phyloP scores from a whole-genome alignment of 805 yeast species.

The Saccharomycopsis oosterbeekiorum region DNA sequence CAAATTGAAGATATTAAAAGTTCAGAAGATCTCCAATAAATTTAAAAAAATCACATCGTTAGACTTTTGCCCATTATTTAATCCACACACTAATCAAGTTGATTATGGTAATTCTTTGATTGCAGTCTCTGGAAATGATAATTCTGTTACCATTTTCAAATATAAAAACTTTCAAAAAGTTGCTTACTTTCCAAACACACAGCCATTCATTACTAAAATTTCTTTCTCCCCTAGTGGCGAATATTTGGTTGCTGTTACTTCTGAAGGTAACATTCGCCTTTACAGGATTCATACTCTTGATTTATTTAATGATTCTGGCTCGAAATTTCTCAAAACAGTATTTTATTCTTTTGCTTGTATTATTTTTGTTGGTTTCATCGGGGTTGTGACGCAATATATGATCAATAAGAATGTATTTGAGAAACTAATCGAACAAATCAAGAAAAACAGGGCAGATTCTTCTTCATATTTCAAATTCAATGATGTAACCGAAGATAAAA shows the following conservation, averaged over 20 bases:
- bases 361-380: conserved; percentile 27
- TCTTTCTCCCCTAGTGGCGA: conserved; percentile 60
- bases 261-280: conserved; percentile 63
- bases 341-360: conserved; percentile 25
- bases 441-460: conserved; percentile 17
- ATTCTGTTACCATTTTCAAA: conserved; percentile 50
- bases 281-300: conserved; percentile 44
- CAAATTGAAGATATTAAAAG: conserved; percentile 7
- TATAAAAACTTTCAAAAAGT: conserved; percentile 41
- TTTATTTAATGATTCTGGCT: conserved; percentile 23
- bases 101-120: conserved; percentile 21
- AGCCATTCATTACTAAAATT: conserved; percentile 64
- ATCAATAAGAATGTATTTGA: conserved; percentile 18
- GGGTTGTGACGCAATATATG: conserved; percentile 27
- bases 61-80: conserved; percentile 28
- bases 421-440: conserved; percentile 17
- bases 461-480: conserved; percentile 17
- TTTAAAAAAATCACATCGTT: conserved; percentile 48
- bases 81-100: conserved; percentile 15
- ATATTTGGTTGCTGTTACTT: conserved; percentile 62
- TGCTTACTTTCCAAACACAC: conserved; percentile 50
- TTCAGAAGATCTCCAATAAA: conserved; percentile 23
- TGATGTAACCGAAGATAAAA: conserved; percentile 5
- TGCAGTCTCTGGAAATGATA: conserved; percentile 44
- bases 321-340: conserved; percentile 28